Evolutionary conservation across 164 flowering plant species (phyloP), one percentile per base, ranked within the genome.

Genomic region (Cinnamomum chago): DNA sequence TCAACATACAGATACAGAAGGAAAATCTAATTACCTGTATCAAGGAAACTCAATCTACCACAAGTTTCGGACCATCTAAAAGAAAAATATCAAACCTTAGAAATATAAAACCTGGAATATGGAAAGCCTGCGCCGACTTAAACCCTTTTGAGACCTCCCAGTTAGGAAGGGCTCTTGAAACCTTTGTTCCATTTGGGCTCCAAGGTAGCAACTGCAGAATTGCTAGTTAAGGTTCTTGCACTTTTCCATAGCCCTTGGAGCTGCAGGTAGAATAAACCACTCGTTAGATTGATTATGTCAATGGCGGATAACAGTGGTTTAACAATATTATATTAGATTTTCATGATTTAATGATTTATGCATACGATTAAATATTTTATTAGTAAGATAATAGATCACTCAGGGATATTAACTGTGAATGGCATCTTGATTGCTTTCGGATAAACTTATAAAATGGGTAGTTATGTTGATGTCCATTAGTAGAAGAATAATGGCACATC

Each of bases 231-330:
- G 67, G 83, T 76, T 88, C 79, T 82, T 86, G 74, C 91, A 88
- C 81, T 93, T 89, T 81, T 92, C 95, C 90, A 84, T 82, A 58
- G 88, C 90, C 84, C 95, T 84, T 23, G 97, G 97, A 81, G 97
- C 93, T 91, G 90, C 69, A 70, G 67, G 27, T 10, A 23, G 15
- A 74, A 20, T 6, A 5, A 24, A 35, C 52, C 12, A 65, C 23
- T 47, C 58, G 13, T 20, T 58, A 47, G 30, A 23, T 23, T 12
- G 18, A 64, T 20, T 12, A 7, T 33, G 24, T 5, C 10, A 14
- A 13, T 20, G 15, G 0, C 50, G 15, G n/a, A 13, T 18, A 3
- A 11, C 23, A 64, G 7, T 17, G 22, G 23, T 27, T 13, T 14
- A 68, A 68, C 69, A 67, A 18, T 28, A 30, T 18, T 14, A 23